Base-by-base conservation (phyloP, 768 basidiomycete genomes). In the Cystofilobasidium bisporidii region DNA sequence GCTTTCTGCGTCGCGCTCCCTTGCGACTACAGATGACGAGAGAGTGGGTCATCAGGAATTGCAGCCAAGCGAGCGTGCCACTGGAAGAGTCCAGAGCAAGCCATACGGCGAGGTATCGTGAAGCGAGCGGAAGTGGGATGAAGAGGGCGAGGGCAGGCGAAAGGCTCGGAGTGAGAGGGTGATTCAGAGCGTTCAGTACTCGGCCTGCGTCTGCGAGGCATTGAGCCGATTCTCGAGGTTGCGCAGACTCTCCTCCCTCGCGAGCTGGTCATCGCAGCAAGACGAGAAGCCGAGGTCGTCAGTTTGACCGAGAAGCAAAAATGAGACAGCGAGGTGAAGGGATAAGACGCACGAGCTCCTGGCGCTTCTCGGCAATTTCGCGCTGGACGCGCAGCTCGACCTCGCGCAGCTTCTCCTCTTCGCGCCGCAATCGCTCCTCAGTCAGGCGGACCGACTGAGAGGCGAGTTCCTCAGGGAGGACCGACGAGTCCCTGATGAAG, bases 341-440 rank as follows among this genome's bases (percentile, higher is more conserved):
- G 4, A 60, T 15, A 26, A 40, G 36, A 58, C 58, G 26, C 36
- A 64, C 43, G n/a, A 98, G 80, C 76, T 98, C 94, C 77, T 98
- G 94, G 75, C 92, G 83, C 81, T 94, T 93, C 81, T 98, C 89
- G 76, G 89, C 90, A 78, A 99, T 91, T 81, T 99, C 96, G 59
- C 96, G 84, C 78, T 97, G 93, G 33, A 97, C 91, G 78, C 91
- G 93, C 78, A 97, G 84, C 78, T 99, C 96, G 78, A 97, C 89
- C 80, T 99, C 96, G 70, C 94, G 91, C 71, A 99, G 83, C 86
- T 90, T 72, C 53, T 65, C 64, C 56, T 65, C 64, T 33, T 65
- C 64, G 22, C 36, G 24, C 22, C 41, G 36, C 24, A 63, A 33
- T 1, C 24, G 43, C 18, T 63, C 61, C 32, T 63, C 43, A 2